Evolutionary conservation across 805 yeast species (phyloP).

Genomic region (Starmerella cellae): DNA sequence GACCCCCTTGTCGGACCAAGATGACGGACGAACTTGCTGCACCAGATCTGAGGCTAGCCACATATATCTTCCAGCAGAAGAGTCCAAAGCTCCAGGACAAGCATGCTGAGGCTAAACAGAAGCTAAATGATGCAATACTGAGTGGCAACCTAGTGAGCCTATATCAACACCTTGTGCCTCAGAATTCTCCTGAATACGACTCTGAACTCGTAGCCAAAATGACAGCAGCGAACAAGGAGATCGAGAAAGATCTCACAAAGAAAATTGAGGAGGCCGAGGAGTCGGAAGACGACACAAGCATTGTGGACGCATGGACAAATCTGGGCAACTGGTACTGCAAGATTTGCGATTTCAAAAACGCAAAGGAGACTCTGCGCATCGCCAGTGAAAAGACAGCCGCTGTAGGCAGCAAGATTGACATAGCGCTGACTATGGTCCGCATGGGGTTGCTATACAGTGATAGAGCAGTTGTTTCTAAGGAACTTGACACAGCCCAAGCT

Average conservation of each 20-base stretch:
- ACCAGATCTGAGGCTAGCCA: conserved; percentile 77
- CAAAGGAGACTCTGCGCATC: conserved; percentile 50
- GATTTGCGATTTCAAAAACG: conserved; percentile 69
- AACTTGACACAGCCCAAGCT: conserved; percentile 56
- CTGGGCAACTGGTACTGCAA: conserved; percentile 80
- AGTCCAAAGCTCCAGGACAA: conserved; percentile 29
- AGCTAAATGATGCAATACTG: conserved; percentile 42
- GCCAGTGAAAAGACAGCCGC: conserved; percentile 71
- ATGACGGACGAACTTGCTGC: neutral
- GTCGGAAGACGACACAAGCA: conserved; percentile 78
- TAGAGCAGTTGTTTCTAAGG: conserved; percentile 50
- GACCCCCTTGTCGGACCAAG: neutral
- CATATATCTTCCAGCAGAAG: conserved; percentile 54
- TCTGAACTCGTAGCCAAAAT: conserved; percentile 41
- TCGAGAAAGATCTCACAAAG: conserved; percentile 36
- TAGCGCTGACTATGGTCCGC: conserved; percentile 66
- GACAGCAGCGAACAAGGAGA: conserved; percentile 39
- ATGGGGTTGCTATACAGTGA: conserved; percentile 84
- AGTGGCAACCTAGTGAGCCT: conserved; percentile 66
- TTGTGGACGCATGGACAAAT: conserved; percentile 59
- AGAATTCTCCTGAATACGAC: conserved; percentile 43
- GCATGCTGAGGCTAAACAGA: conserved; percentile 34
- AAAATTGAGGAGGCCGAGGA: conserved; percentile 45
- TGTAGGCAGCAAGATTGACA: conserved; percentile 82
- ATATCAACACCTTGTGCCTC: conserved; percentile 50